These are phyloP conservation scores for Neofusicoccum kwambonambiense DNA, from an alignment of 2,329 filamentous ascomycete species.

Conservation along the genomic window DNA sequence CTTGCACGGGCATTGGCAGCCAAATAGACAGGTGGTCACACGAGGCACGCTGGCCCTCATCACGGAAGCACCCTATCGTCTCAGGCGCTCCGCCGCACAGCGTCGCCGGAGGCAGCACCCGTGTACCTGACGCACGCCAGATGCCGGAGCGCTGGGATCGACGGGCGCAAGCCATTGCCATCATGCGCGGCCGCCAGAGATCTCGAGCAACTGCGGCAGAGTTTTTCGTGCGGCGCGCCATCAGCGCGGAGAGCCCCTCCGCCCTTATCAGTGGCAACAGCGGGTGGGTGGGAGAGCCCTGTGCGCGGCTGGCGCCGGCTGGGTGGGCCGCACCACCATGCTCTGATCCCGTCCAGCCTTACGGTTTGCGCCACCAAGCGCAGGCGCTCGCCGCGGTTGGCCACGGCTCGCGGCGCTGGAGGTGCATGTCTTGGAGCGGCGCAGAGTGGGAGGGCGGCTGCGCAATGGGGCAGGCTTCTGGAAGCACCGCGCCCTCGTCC, in stretches of 20 bases:
- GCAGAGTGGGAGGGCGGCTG: neutral
- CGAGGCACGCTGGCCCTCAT: neutral
- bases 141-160: neutral
- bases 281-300: neutral
- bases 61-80: neutral
- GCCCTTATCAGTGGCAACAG: conserved; percentile 8
- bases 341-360: conserved; percentile 9
- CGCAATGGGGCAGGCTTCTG: conserved; percentile 13
- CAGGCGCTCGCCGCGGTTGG: neutral
- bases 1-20: neutral
- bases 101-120: neutral
- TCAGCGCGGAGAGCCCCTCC: neutral
- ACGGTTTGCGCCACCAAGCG: neutral
- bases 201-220: neutral
- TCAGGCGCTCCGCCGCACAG: neutral
- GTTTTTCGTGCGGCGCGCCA: neutral
- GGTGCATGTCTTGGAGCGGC: neutral
- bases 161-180: neutral
- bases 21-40: neutral
- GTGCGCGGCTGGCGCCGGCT: neutral
- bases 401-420: neutral
- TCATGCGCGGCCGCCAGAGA: neutral
- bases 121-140: too few species aligned
- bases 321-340: neutral
- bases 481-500: neutral